These are phyloP conservation scores for Panicum miliaceum DNA, from an alignment of 176 grass and related monocot species.

Conservation along the genomic window DNA sequence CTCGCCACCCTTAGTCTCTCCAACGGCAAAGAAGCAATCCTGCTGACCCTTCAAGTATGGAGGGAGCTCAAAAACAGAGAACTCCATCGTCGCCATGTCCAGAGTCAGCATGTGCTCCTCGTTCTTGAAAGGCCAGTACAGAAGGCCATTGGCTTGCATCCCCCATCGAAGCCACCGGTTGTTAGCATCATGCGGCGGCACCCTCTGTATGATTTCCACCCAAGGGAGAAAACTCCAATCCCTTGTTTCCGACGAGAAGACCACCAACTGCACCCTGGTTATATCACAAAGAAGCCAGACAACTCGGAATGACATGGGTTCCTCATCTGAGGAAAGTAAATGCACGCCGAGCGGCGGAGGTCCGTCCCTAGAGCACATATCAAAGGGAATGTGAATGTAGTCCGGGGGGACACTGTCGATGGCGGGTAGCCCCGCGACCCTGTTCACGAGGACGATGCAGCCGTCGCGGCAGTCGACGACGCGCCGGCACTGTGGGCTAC, in stretches of 20 bases:
- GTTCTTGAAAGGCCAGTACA: background rate
- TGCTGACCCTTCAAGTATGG: background rate
- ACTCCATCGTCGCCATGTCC: background rate
- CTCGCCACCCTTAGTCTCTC: background rate
- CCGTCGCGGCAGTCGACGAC: background rate
- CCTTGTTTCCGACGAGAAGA: background rate
- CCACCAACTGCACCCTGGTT: background rate
- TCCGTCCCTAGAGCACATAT: background rate
- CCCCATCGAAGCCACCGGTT: background rate
- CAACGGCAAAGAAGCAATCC: background rate
- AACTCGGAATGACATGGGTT: background rate
- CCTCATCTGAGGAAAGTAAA: background rate
- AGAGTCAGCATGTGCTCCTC: background rate
- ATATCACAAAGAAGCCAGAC: background rate
- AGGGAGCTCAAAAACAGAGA: conserved; percentile 4
- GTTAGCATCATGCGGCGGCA: background rate
- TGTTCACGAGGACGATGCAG: conserved; percentile 4
- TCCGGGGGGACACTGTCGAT: background rate
- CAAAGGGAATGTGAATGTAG: background rate
- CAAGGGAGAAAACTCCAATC: background rate
- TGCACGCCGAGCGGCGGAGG: background rate
- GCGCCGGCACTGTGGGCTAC: too few species aligned
- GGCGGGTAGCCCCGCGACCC: background rate
- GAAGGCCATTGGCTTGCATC: background rate
- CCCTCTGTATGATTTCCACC: background rate